phyloP scores from a whole-genome alignment of 129 eudicot genomes.

The Daucus carota region DH1_v3.0 NC_030382.2:42191501-42192000 shows the following conservation, averaged over 20 bases:
- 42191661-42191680: slow-evolving; percentile 33
- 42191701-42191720: slow-evolving; percentile 16
- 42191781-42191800: slow-evolving; percentile 1
- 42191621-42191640: slow-evolving; percentile 15
- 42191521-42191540: slow-evolving; percentile 21
- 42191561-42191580: slow-evolving; percentile 2
- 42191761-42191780: slow-evolving; percentile 52
- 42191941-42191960: slow-evolving; percentile 53
- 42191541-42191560: slow-evolving; percentile 15
- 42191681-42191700: slow-evolving; percentile 34
- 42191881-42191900: slow-evolving; percentile 50
- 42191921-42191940: slow-evolving; percentile 50
- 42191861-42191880: slow-evolving; percentile 48
- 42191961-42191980: slow-evolving; percentile 57
- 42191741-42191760: slow-evolving; percentile 58
- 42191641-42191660: no score
- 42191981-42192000: slow-evolving; percentile 43
- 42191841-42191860: slow-evolving; percentile 61
- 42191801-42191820: slow-evolving; percentile 29
- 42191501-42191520: slow-evolving; percentile 46
- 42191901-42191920: slow-evolving; percentile 36
- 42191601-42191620: not conserved
- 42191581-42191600: slow-evolving; percentile 16
- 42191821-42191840: slow-evolving; percentile 51
- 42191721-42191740: slow-evolving; percentile 45